A percentile compares a stretch with the other conserved stretches of the same genome.
Evolutionary conservation across 2,329 filamentous ascomycete genomes (phyloP).

Genomic region (Thelonectria discophora): DNA sequence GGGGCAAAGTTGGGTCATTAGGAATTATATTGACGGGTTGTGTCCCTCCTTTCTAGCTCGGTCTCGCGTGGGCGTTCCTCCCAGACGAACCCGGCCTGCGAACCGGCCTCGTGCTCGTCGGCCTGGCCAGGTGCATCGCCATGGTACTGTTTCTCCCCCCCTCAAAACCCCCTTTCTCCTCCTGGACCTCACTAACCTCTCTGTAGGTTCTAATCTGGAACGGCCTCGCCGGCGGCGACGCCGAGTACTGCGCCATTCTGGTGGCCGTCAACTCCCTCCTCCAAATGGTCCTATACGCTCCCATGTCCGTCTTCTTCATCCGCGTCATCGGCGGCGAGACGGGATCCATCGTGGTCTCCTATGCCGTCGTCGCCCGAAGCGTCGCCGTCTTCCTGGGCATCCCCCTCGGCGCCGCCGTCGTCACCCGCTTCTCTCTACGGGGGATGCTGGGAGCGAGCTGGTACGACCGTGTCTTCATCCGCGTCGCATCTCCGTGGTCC

Average conservation of each 20-base stretch:
- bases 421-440: constrained; percentile 74
- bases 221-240: constrained; percentile 73
- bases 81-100: constrained; percentile 66
- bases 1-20: not conserved
- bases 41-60: constrained; percentile 55
- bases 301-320: constrained; percentile 75
- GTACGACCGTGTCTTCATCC: constrained; percentile 77
- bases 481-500: constrained; percentile 75
- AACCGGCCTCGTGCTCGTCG: constrained; percentile 81
- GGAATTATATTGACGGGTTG: constrained; percentile 21
- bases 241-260: constrained; percentile 83
- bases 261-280: constrained; percentile 79
- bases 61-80: constrained; percentile 73
- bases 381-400: constrained; percentile 89
- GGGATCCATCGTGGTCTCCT: constrained; percentile 55
- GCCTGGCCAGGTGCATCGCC: constrained; percentile 85
- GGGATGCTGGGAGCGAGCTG: constrained; percentile 61
- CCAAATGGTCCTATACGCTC: constrained; percentile 78
- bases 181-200: not conserved
- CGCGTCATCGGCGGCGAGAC: constrained; percentile 67
- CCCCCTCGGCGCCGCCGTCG: constrained; percentile 79
- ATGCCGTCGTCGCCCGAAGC: constrained; percentile 76
- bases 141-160: constrained; percentile 67
- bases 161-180: not conserved
- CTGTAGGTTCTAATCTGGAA: constrained; percentile 73